A percentile compares a stretch with the other conserved stretches of the same genome.
phyloP scores from a whole-genome alignment of 176 grass and related monocot genomes.

The Paspalum vaginatum region DNA sequence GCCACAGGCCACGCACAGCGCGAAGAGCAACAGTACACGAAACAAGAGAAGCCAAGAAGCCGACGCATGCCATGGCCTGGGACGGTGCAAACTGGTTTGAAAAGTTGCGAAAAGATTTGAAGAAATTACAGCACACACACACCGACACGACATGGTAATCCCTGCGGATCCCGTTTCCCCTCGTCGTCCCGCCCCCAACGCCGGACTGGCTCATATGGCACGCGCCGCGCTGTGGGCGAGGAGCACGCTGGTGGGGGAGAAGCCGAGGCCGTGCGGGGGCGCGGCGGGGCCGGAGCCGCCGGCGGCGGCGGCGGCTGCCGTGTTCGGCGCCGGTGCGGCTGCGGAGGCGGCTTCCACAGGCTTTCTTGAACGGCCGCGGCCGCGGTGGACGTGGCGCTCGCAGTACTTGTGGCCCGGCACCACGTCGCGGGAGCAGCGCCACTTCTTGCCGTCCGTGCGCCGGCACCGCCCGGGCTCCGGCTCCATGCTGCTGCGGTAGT shows the following conservation, averaged over 20 bases:
- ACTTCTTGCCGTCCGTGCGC: constrained; percentile 97
- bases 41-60: background rate
- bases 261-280: constrained; percentile 43
- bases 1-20: background rate
- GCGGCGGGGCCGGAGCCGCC: constrained; percentile 19
- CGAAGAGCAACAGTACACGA: background rate
- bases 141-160: constrained; percentile 35
- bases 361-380: constrained; percentile 99
- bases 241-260: constrained; percentile 67
- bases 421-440: constrained; percentile 95
- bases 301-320: background rate
- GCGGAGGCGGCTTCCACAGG: constrained; percentile 72
- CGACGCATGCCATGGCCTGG: constrained; percentile 37
- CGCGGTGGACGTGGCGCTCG: constrained; percentile 96
- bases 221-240: constrained; percentile 51
- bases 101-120: background rate
- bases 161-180: constrained; percentile 41
- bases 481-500: constrained; percentile 96
- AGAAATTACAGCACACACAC: constrained; percentile 35
- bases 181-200: background rate
- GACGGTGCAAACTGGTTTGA: constrained; percentile 13
- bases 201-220: constrained; percentile 49
- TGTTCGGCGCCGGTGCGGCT: background rate
- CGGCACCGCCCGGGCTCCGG: constrained; percentile 95
- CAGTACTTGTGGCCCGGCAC: constrained; percentile 96